phyloP scores from a whole-genome alignment of 495 filamentous ascomycete genomes.

The Cercophora newfieldiana region DNA sequence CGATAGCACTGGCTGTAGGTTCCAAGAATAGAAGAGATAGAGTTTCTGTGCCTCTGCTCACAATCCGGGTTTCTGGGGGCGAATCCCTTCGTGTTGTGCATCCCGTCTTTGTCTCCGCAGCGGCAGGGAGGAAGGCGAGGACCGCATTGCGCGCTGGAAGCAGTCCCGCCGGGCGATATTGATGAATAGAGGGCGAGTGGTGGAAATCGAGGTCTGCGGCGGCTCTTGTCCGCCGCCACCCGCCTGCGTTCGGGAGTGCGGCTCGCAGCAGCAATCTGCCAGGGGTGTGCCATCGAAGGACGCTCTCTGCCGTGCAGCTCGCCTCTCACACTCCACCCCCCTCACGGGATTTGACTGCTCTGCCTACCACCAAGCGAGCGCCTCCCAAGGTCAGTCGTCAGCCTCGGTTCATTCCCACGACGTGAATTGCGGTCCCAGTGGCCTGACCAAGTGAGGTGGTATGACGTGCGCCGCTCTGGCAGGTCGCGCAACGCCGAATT shows the following conservation, averaged over 20 bases:
- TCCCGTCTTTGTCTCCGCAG: too few relatives aligned
- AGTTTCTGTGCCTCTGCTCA: conserved; percentile 1
- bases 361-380: too few relatives aligned
- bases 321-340: conserved; percentile 4
- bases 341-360: not conserved
- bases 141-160: not conserved
- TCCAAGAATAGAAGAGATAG: conserved; percentile 17
- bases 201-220: not conserved
- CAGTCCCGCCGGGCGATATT: conserved; percentile 5
- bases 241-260: not conserved
- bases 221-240: conserved; percentile 2
- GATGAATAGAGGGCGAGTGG: not conserved
- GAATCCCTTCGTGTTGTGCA: not conserved
- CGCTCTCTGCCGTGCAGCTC: not conserved
- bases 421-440: not conserved
- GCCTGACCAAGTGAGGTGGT: not conserved
- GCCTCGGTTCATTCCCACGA: too few relatives aligned
- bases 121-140: too few relatives aligned
- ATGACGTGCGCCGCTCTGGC: not conserved
- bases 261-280: conserved; percentile 7
- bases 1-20: not conserved
- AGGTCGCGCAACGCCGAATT: not conserved
- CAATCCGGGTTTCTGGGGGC: conserved; percentile 14
- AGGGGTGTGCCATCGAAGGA: not conserved
- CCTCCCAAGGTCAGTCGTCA: too few relatives aligned